Evolutionary conservation across 345 rosid species (phyloP), one percentile per base, ranked within the genome.

Genomic region (Microcos paniculata): DNA sequence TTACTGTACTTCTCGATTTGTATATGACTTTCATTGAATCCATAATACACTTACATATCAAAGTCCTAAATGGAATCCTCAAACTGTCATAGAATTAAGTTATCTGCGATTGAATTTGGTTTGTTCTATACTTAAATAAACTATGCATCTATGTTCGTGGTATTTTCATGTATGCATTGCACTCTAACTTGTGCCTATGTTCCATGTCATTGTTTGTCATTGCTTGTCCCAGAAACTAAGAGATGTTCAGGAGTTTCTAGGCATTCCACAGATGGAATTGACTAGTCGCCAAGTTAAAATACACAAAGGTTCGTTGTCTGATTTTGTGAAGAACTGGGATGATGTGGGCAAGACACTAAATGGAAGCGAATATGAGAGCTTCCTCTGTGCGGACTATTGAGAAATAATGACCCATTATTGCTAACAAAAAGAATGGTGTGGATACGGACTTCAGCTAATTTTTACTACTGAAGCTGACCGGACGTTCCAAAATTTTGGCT

Each of bases 231-330:
- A 96, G 99, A 93, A 78, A 84, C 83, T 93, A 70, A 76, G 84
- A 64, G 91, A 90, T 46, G 98, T 93, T 74, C 92, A 86, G 59
- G 89, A 86, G 76, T 96, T 93, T 76, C 83, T 96, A 48, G 81
- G 87, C 82, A 84, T 96, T 45, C 98, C 97, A 0, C 57, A 43
- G 73, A 85, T 83, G 89, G 76, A 87, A 58, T 79, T 96, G 74
- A 86, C 74, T 7, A 96, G 98, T 75, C 92, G 90, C 30, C 99
- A 96, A 68, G 94, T 96, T 61, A 96, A 96, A 48, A 96, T 96
- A 82, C 99, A 96, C 79, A 86, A 84, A 75, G 99, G 98, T 62
- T 80, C 86, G 5, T 78, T 96, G 49, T 86, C 95, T 0, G 91
- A 84, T 52, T 93, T 85, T 51, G 78, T 96, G 49, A 78, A 81